Conservation (phyloP, 2,329 filamentous ascomycete genomes). For the Pseudogymnoascus sp. region DNA sequence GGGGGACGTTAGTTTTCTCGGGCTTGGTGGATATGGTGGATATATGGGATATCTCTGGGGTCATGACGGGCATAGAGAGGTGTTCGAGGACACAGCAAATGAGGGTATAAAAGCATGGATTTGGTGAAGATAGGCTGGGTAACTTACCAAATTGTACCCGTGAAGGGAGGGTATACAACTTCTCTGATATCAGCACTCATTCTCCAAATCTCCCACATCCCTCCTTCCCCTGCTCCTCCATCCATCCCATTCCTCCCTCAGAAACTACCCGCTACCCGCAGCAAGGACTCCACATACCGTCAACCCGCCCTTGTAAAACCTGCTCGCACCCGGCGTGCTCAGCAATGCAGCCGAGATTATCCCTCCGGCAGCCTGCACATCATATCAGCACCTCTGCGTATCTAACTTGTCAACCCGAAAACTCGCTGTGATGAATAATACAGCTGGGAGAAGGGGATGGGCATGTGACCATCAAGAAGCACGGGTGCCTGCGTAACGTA, state of each 20-base stretch:
- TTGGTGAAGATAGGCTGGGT: background rate
- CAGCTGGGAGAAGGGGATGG: no score
- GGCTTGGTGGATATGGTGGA: background rate
- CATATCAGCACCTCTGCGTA: background rate
- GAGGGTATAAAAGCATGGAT: background rate
- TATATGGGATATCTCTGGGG: background rate
- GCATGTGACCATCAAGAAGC: background rate
- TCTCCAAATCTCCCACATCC: background rate
- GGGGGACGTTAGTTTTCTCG: background rate
- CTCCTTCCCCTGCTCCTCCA: background rate
- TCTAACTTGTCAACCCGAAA: background rate
- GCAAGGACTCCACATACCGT: conserved; percentile 34
- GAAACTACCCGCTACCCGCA: background rate
- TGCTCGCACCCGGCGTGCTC: conserved; percentile 51
- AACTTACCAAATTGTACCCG: conserved; percentile 27
- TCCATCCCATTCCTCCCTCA: background rate
- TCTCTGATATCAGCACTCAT: background rate
- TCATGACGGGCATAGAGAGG: background rate
- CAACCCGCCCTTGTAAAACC: conserved; percentile 55
- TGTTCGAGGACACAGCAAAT: background rate
- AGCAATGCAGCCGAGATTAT: conserved; percentile 55
- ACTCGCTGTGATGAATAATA: no score
- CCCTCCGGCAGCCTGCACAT: conserved; percentile 51
- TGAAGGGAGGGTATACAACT: conserved; percentile 31
- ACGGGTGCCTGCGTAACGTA: background rate